Base-by-base conservation (phyloP, 2,329 filamentous ascomycete species). In the Fusarium liriodendri region DNA sequence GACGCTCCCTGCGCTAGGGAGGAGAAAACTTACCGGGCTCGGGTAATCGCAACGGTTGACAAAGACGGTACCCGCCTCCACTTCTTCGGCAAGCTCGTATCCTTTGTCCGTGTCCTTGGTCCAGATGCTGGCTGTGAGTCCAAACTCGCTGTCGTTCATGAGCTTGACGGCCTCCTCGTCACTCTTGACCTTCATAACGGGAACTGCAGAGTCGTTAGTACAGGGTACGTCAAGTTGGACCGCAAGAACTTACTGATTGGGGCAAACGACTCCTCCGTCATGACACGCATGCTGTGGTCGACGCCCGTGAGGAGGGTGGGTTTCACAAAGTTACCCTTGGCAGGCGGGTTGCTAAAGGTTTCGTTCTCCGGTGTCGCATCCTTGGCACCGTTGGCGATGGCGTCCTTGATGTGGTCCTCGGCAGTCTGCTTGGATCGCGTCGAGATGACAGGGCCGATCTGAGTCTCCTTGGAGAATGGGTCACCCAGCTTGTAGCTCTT, bases 131-230 rank as follows among this genome's bases (percentile, higher is more conserved):
- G 95, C 96, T 5, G 96, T 98, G 71, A 98, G 87, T 6, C 96
- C 96, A 80, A 97, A 97, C 74, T 97, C 92, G 84, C 94, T 97
- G 81, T 98, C 95, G 79, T 98, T 98, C 95, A 98, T 98, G 60
- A 96, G 85, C 75, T 87, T 85, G 71, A 98, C 85, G 2, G 96
- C 96, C 83, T 98, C 95, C 20, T 89, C 89, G 79, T 98, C 96
- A 76, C 87, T 87, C 79, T 90, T 90, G 71, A 98, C 95, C 82
- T 94, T 94, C 77, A 98, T 96, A 20, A 98, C 91, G 1, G 96
- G 96, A 47, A 75, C 72, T 75, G 25, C 10, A 22, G 45, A 50
- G 27, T 57, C 10, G 42, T 75, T 42, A 75, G 61, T 47, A 61
- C 11, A 38, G 13, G 27, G 22, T 29, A 60, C 29, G 35, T n/a